Conservation (phyloP, 2,329 filamentous ascomycete species). For the Cytospora schulzeri region DNA sequence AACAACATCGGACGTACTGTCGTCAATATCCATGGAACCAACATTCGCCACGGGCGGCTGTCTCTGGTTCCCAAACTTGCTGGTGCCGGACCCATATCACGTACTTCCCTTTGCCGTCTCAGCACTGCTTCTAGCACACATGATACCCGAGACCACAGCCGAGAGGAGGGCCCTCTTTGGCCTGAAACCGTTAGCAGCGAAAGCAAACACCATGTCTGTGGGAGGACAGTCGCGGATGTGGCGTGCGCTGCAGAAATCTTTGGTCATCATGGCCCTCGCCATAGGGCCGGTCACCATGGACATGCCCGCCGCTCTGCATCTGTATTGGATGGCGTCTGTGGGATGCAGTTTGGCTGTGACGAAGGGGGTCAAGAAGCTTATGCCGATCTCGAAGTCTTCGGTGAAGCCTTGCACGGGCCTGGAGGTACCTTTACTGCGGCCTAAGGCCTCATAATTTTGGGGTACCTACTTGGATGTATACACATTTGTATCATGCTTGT, state of each 20-base stretch:
- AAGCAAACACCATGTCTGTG: slow-evolving; percentile 5
- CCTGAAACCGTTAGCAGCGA: slow-evolving; percentile 22
- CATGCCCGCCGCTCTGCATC: slow-evolving; percentile 45
- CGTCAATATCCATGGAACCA: slow-evolving; percentile 28
- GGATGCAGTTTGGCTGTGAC: slow-evolving; percentile 31
- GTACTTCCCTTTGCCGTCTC: slow-evolving; percentile 49
- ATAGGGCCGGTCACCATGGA: slow-evolving; percentile 42
- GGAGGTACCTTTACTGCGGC: slow-evolving; percentile 26
- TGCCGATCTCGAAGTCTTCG: slow-evolving; percentile 32
- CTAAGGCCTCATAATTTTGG: slow-evolving; percentile 5
- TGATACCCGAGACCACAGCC: slow-evolving; percentile 36
- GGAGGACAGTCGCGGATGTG: slow-evolving; percentile 1
- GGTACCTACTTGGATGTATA: slow-evolving; percentile 3
- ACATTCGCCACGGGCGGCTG: slow-evolving; percentile 52
- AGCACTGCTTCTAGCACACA: slow-evolving; percentile 38
- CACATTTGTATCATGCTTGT: not conserved
- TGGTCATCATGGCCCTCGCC: slow-evolving; percentile 36
- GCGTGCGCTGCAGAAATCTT: slow-evolving; percentile 33
- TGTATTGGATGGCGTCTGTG: slow-evolving; percentile 47
- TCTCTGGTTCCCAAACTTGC: slow-evolving; percentile 59
- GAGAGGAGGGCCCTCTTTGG: slow-evolving; percentile 33
- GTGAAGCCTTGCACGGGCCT: slow-evolving; percentile 30
- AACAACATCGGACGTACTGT: slow-evolving; percentile 21
- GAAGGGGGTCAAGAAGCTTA: slow-evolving; percentile 29
- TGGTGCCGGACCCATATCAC: slow-evolving; percentile 52